Conservation (phyloP, 805 yeast genomes). For the Sugiyamaella floridensis region DNA sequence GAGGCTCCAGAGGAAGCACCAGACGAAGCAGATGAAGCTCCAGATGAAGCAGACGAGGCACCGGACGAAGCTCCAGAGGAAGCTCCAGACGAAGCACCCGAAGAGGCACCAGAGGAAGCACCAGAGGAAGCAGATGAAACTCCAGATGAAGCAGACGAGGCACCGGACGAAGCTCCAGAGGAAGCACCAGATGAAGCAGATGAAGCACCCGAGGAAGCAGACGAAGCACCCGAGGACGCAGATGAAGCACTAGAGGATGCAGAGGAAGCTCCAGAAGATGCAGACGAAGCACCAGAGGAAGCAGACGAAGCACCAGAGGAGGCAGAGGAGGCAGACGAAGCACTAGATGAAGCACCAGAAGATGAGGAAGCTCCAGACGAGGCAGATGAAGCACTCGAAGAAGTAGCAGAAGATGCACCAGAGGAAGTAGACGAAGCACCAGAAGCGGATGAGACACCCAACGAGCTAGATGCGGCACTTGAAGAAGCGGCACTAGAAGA, state of each 20-base stretch:
- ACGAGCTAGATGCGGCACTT: not conserved
- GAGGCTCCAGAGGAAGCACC: not conserved
- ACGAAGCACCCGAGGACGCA: too few species aligned
- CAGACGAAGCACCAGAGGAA: too few species aligned
- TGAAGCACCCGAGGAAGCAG: too few species aligned
- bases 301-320: not conserved
- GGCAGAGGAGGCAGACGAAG: not conserved
- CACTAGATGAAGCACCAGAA: not conserved
- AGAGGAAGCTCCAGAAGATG: too few species aligned
- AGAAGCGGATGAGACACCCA: not conserved
- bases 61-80: not conserved
- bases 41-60: slow-evolving; percentile 1
- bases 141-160: not conserved
- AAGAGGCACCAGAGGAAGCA: not conserved
- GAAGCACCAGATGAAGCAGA: too few species aligned
- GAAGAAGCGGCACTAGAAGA: not conserved
- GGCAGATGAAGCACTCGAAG: not conserved
- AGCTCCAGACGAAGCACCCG: not conserved
- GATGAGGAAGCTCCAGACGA: not conserved
- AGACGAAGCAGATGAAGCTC: slow-evolving; percentile 1
- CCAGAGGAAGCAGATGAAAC: not conserved
- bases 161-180: not conserved
- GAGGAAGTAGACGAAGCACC: not conserved
- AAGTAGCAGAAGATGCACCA: not conserved
- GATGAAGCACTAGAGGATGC: too few species aligned